A percentile compares a stretch with the other conserved stretches of the same genome.
Conservation (phyloP, 176 grass and related monocot genomes). For the Musa itinerans region DNA sequence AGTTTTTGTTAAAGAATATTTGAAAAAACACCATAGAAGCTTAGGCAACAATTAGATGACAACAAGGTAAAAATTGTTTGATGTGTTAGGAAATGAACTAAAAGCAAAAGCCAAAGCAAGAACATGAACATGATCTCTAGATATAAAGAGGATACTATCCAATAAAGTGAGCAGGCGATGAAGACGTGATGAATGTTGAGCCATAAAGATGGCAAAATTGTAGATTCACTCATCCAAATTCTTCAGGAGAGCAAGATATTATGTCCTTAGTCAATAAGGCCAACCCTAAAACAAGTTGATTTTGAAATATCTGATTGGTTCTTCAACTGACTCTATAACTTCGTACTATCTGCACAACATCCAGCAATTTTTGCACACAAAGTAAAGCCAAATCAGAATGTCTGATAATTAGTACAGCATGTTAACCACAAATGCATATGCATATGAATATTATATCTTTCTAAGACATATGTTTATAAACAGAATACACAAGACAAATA, state of each 20-base stretch:
- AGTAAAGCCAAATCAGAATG: background rate
- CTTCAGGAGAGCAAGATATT: background rate
- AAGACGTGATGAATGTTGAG: constrained; percentile 84
- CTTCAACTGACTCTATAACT: background rate
- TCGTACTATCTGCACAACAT: background rate
- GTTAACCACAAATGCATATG: background rate
- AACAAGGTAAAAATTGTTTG: background rate
- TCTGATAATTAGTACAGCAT: background rate
- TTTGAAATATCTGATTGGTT: background rate
- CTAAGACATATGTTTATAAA: background rate
- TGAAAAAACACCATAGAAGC: background rate
- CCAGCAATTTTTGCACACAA: background rate
- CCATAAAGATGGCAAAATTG: constrained; percentile 36
- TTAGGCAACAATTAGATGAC: background rate
- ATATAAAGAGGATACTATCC: constrained; percentile 70
- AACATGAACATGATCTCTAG: background rate
- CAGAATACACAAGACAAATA: background rate
- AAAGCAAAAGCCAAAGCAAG: background rate
- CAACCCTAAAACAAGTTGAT: background rate
- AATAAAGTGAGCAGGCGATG: constrained; percentile 93
- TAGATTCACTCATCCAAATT: constrained; percentile 40
- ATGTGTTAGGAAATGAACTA: background rate
- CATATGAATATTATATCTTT: background rate
- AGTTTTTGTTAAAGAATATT: constrained; percentile 12
- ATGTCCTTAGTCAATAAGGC: background rate